phyloP scores from a whole-genome alignment of 352 stramenopile species.

The Globisporangium paddicum region DNA sequence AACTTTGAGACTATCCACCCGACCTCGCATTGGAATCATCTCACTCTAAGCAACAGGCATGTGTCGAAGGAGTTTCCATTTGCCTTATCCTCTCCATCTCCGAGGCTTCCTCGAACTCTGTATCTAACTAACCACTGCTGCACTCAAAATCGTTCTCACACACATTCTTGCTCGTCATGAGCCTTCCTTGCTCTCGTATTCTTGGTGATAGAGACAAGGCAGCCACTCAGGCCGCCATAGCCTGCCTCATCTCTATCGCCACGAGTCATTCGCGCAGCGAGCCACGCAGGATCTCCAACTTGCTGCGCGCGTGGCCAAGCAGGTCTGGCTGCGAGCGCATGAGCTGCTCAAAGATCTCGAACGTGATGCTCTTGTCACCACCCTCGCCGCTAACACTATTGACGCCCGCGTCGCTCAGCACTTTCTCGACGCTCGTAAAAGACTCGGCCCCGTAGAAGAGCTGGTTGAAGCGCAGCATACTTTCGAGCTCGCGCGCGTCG shows the following conservation, averaged over 20 bases:
- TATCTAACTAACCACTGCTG: not conserved
- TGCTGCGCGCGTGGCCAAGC: constrained; percentile 39
- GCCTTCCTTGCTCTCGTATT: too few relatives aligned
- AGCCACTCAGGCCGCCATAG: too few relatives aligned
- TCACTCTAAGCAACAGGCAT: too few relatives aligned
- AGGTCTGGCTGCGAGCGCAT: constrained; percentile 35
- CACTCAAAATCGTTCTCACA: not conserved
- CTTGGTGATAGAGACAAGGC: too few relatives aligned
- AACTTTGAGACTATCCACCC: too few relatives aligned
- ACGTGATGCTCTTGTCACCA: constrained; percentile 22
- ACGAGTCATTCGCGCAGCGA: constrained; percentile 29
- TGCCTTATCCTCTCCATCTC: not conserved
- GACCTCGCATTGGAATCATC: too few relatives aligned
- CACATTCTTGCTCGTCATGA: not conserved
- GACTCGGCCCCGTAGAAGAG: constrained; percentile 40
- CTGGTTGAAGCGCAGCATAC: constrained; percentile 43
- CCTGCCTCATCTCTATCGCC: not conserved
- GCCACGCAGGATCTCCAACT: constrained; percentile 48
- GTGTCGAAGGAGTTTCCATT: too few relatives aligned
- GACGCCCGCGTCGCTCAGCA: constrained; percentile 19
- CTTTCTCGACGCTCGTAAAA: constrained; percentile 17
- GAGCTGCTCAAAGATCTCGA: constrained; percentile 36
- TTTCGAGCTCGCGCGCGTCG: constrained; percentile 38
- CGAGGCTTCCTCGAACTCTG: too few relatives aligned
- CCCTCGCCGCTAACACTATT: not conserved